phyloP scores from a whole-genome alignment of 106 monocot species.

The Acorus calamus region DNA sequence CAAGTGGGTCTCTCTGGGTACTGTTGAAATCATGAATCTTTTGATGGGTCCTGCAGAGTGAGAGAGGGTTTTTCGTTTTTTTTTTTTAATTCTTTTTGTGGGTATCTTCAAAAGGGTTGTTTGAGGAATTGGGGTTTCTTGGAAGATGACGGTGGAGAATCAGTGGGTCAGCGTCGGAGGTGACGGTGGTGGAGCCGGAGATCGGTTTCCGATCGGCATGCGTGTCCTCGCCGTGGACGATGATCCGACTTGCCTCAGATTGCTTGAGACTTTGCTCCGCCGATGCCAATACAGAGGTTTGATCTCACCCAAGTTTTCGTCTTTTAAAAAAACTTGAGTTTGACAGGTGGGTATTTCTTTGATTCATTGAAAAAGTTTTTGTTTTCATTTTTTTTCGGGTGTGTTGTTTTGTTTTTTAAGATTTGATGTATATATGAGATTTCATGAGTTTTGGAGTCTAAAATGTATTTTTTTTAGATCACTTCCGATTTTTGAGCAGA shows the following conservation, averaged over 20 bases:
- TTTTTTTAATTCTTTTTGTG: neutral
- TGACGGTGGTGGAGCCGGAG: neutral
- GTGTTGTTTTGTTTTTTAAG: no score
- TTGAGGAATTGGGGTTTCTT: neutral
- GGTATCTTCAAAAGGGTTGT: neutral
- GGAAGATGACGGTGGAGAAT: slow-evolving; percentile 6
- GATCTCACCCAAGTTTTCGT: no score
- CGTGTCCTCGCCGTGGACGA: slow-evolving; percentile 17
- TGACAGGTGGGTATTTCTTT: no score
- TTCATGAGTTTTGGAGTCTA: no score
- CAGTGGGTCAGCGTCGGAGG: slow-evolving; percentile 1
- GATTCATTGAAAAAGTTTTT: no score
- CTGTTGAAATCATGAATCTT: no score
- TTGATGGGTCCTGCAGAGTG: neutral
- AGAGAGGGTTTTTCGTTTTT: neutral
- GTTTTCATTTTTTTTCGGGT: no score
- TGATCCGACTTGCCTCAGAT: slow-evolving; percentile 13
- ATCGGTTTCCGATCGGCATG: slow-evolving; percentile 17
- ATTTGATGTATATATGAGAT: no score
- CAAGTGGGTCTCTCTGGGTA: no score
- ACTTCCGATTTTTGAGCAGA: no score
- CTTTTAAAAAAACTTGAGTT: no score
- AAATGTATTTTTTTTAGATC: no score
- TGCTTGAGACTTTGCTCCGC: slow-evolving; percentile 5
- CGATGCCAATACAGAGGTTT: slow-evolving; percentile 7